phyloP scores from a whole-genome alignment of 2,329 filamentous ascomycete species.

The Didymella pinodella region DNA sequence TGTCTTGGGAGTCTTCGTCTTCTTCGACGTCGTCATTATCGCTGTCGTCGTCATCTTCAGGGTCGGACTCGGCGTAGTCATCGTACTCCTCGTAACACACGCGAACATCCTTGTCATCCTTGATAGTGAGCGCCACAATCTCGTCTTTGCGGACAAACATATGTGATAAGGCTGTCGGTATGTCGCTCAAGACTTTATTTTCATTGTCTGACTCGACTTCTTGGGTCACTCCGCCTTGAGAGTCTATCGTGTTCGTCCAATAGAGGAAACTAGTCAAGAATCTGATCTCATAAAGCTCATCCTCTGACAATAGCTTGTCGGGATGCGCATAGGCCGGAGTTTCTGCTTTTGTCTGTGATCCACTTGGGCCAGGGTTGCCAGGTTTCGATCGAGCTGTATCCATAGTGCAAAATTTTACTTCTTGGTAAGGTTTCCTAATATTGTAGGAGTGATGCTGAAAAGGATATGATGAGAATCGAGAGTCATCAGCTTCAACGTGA shows the following conservation, averaged over 20 bases:
- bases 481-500: neutral
- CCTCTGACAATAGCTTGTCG: neutral
- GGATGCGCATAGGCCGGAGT: neutral
- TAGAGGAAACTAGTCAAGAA: neutral
- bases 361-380: neutral
- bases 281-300: neutral
- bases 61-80: neutral
- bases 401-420: neutral
- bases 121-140: neutral
- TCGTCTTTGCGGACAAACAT: neutral
- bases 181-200: neutral
- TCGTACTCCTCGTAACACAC: neutral
- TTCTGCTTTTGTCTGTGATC: no score
- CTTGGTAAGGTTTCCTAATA: neutral
- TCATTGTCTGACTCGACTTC: neutral
- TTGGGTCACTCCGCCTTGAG: neutral
- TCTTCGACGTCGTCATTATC: no score
- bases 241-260: neutral
- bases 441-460: neutral
- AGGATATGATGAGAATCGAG: neutral
- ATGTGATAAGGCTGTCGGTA: neutral
- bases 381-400: neutral
- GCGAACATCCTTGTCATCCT: neutral
- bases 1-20: neutral
- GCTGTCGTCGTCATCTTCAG: neutral